Evolutionary conservation across 2,329 filamentous ascomycete genomes (phyloP), one percentile per base, ranked within the genome.

Genomic region (Thermothelomyces thermophilus): DNA sequence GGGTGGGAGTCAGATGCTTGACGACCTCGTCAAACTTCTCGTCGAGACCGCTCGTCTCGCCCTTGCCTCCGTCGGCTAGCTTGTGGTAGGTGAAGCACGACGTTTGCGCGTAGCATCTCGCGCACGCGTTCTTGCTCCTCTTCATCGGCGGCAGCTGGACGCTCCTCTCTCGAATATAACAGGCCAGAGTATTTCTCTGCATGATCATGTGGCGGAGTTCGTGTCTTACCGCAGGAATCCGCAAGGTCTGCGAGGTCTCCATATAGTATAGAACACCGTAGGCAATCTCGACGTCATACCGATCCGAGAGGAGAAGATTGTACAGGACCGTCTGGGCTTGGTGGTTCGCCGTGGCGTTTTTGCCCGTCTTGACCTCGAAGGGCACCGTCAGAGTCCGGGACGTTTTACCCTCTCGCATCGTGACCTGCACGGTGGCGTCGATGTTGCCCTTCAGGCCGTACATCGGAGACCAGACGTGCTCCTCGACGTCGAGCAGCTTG

Each of bases 361-460:
- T 90, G 28, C 93, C 93, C 0, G 93, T 97, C 69, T 98, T 98
- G 60, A 98, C 79, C 64, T 98, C 93, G 56, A 98, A 88, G 0
- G 93, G 93, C 3, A 95, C 87, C 0, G 90, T 90, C 55, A 97
- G 72, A 5, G 79, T 87, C 53, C 80, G 80, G 41, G 52, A 52
- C 4, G 20, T 86, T 48, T 80, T 73, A 22, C 82, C 79, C 50
- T 95, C 87, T 48, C 80, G 73, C 73, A 96, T 86, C 0, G 79
- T 81, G 14, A 93, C 86, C 69, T 98, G 88, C 1, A 98, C 87
- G 0, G 93, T 97, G 24, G 93, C 93, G 69, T 98, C 93, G 52
- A 98, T 93, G 60, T 97, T 98, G 26, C 93, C 93, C 66, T 98
- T 98, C 14, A 98, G 74, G 0, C 93, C 93, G 64, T 95, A 98